These are phyloP conservation scores for Daedaleopsis nitida DNA, from an alignment of 768 basidiomycete genomes.

Conservation along the genomic window DNA sequence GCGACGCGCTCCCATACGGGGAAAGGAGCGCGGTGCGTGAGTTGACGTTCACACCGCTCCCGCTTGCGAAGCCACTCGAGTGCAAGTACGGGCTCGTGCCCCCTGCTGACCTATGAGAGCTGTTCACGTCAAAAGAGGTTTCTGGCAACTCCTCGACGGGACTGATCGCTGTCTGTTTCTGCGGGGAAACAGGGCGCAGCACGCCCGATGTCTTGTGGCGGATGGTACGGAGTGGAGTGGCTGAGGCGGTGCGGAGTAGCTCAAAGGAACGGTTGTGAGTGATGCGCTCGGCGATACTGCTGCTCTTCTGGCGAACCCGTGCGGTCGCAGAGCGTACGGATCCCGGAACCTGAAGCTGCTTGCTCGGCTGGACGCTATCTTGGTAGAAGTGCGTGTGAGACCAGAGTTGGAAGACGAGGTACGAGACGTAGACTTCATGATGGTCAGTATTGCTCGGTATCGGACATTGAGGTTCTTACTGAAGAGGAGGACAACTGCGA, in stretches of 20 bases:
- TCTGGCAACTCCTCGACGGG: slow-evolving; percentile 20
- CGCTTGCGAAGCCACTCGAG: not conserved
- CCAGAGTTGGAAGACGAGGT: slow-evolving; percentile 78
- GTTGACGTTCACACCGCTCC: not conserved
- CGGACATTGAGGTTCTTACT: slow-evolving; percentile 42
- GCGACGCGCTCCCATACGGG: slow-evolving; percentile 15
- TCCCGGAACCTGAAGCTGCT: slow-evolving; percentile 17
- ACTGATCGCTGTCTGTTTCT: slow-evolving; percentile 1
- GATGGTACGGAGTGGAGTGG: slow-evolving; percentile 6
- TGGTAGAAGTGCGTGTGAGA: slow-evolving; percentile 76
- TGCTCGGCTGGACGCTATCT: slow-evolving; percentile 29
- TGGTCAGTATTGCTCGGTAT: not conserved
- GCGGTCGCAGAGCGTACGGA: slow-evolving; percentile 20
- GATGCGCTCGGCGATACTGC: slow-evolving; percentile 5
- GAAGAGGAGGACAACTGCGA: slow-evolving; percentile 75
- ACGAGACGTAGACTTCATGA: slow-evolving; percentile 64
- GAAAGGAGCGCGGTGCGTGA: slow-evolving; percentile 8
- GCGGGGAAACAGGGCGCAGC: not conserved
- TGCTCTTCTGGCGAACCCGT: slow-evolving; percentile 22
- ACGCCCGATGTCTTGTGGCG: not conserved
- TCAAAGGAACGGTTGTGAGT: slow-evolving; percentile 7
- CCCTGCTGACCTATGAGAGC: not conserved
- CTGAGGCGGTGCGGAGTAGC: slow-evolving; percentile 11
- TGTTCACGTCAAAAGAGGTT: slow-evolving; percentile 11
- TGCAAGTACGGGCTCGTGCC: slow-evolving; percentile 5